These are phyloP conservation scores for Hsuehochloa calcarea DNA, from an alignment of 176 grass and related monocot species.

Conservation along the genomic window DNA sequence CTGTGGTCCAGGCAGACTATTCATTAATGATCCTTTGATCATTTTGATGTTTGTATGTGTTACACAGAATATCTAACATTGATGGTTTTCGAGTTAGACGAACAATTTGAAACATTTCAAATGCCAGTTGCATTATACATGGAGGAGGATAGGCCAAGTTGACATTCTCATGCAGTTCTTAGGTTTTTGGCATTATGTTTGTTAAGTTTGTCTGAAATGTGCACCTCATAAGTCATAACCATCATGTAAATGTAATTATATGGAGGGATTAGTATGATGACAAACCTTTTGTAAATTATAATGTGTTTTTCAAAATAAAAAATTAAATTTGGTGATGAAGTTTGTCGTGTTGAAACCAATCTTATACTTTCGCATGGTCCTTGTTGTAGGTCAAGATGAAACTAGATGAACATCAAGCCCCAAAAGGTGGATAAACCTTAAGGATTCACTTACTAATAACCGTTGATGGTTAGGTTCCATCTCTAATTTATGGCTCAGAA, in stretches of 20 bases:
- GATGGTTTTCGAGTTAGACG: background rate
- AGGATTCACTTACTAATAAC: constrained; percentile 32
- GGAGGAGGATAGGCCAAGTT: background rate
- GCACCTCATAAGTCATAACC: background rate
- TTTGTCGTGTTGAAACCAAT: constrained; percentile 43
- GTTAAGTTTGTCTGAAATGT: background rate
- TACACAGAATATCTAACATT: background rate
- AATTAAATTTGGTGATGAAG: background rate
- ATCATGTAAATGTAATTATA: background rate
- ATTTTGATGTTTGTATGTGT: background rate
- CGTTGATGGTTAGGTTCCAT: constrained; percentile 42
- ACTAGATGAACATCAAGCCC: constrained; percentile 87
- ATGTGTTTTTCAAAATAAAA: constrained; percentile 1
- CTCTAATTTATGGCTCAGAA: constrained; percentile 14
- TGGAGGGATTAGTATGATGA: background rate
- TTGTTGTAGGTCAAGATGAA: constrained; percentile 94
- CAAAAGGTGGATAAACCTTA: constrained; percentile 69
- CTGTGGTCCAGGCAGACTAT: background rate
- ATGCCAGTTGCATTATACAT: background rate
- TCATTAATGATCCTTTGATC: background rate
- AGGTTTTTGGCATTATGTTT: background rate
- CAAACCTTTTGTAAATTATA: background rate
- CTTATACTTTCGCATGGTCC: constrained; percentile 41
- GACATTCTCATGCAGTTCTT: background rate
- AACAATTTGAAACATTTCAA: background rate